Evolutionary conservation across 2,329 filamentous ascomycete genomes (phyloP).

Genomic region (Nigrospora osmanthi): DNA sequence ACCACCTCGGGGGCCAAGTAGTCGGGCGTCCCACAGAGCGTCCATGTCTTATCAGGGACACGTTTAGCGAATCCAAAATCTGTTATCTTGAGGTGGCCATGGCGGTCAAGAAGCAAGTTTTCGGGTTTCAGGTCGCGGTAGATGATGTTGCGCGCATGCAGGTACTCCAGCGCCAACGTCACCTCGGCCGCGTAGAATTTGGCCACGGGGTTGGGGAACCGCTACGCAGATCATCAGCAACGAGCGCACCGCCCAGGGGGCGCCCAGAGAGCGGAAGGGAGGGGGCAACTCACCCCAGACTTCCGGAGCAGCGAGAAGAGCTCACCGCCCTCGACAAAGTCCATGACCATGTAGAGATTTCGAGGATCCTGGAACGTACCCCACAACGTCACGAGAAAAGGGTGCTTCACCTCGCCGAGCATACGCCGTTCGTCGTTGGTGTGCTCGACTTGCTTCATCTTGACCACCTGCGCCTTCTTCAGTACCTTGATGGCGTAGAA

Average conservation of each 20-base stretch:
- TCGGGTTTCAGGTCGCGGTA: constrained; percentile 97
- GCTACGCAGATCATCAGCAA: constrained; percentile 42
- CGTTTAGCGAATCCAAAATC: constrained; percentile 99
- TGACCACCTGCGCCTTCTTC: constrained; percentile 97
- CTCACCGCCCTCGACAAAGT: constrained; percentile 98
- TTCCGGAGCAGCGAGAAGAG: constrained; percentile 92
- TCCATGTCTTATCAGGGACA: constrained; percentile 98
- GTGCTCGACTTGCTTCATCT: constrained; percentile 99
- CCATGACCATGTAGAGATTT: constrained; percentile 99
- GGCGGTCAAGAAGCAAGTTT: constrained; percentile 83
- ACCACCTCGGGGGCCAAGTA: constrained; percentile 97
- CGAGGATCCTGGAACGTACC: constrained; percentile 93
- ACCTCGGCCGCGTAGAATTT: constrained; percentile 99
- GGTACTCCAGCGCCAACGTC: constrained; percentile 87
- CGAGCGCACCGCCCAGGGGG: not conserved
- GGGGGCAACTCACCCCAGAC: constrained; percentile 59
- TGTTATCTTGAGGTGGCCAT: constrained; percentile 93
- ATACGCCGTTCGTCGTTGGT: constrained; percentile 96
- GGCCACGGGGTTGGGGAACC: constrained; percentile 95
- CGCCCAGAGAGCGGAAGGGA: not conserved
- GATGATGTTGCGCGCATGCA: constrained; percentile 92
- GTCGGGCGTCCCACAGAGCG: constrained; percentile 92
- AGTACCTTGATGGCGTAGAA: constrained; percentile 98
- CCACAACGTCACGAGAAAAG: constrained; percentile 96
- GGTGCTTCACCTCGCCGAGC: constrained; percentile 94